These are phyloP conservation scores for Berberis vulgaris DNA, from an alignment of 164 flowering plant genomes.

Conservation along the genomic window DNA sequence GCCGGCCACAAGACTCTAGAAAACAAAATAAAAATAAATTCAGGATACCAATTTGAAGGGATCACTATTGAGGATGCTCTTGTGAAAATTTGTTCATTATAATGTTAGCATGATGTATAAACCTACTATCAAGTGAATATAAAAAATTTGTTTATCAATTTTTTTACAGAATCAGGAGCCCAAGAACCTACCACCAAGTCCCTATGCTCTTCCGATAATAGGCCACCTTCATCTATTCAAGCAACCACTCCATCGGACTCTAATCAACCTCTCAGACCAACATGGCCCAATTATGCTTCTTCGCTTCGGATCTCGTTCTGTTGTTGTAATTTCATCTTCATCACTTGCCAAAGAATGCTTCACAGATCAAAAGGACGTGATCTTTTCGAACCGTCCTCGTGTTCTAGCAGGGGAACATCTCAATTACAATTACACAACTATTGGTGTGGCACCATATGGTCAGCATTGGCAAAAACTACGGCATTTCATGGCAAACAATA, in stretches of 20 bases:
- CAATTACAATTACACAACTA: slow-evolving; percentile 18
- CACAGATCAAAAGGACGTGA: slow-evolving; percentile 24
- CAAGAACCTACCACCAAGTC: slow-evolving; percentile 2
- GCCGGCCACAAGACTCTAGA: too few relatives aligned
- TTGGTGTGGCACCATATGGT: background rate
- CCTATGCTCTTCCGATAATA: slow-evolving; percentile 3
- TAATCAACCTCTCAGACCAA: background rate
- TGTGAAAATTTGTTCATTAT: too few relatives aligned
- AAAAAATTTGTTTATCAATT: too few relatives aligned
- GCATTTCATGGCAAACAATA: background rate
- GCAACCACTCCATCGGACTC: slow-evolving; percentile 1
- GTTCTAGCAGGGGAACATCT: slow-evolving; percentile 25
- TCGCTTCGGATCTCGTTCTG: background rate
- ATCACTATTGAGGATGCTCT: too few relatives aligned
- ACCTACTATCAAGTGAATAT: too few relatives aligned
- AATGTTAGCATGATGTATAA: too few relatives aligned
- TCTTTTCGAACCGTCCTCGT: slow-evolving; percentile 39
- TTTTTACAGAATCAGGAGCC: too few relatives aligned
- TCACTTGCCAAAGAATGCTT: slow-evolving; percentile 2
- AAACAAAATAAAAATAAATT: too few relatives aligned
- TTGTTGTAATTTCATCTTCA: background rate
- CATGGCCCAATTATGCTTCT: background rate
- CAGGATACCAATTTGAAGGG: too few relatives aligned
- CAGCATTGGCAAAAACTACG: background rate
- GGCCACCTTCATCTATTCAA: slow-evolving; percentile 2